These are phyloP conservation scores for Globisporangium yorkense DNA, from an alignment of 352 stramenopile species.

Conservation along the genomic window DNA sequence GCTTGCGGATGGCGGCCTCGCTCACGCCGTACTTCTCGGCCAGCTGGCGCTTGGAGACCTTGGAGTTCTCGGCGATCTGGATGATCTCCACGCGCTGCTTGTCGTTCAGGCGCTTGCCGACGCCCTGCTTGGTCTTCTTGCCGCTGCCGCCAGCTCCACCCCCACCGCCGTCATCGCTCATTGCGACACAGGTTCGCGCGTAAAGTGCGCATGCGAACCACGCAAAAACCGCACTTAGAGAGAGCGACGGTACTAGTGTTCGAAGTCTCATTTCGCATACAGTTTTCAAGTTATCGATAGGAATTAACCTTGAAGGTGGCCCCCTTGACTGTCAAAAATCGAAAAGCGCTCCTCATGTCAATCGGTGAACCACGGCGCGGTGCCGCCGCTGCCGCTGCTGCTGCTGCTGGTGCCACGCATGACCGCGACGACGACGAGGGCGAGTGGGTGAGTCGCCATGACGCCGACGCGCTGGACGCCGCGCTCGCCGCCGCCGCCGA, in stretches of 20 bases:
- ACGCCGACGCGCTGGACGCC: slow-evolving; percentile 4
- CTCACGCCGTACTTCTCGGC: slow-evolving; percentile 74
- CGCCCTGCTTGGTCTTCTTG: slow-evolving; percentile 65
- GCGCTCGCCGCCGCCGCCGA: neutral
- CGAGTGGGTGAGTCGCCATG: slow-evolving; percentile 40
- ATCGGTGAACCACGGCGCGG: too few relatives aligned
- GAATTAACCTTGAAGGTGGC: too few relatives aligned
- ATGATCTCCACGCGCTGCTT: slow-evolving; percentile 83
- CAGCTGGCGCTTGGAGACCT: slow-evolving; percentile 73
- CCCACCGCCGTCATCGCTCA: slow-evolving; percentile 16
- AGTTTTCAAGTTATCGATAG: too few relatives aligned
- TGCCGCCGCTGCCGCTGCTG: too few relatives aligned
- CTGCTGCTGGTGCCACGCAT: neutral
- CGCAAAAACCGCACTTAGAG: too few relatives aligned
- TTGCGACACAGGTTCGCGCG: neutral
- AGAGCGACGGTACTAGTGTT: too few relatives aligned
- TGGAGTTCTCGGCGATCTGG: slow-evolving; percentile 71
- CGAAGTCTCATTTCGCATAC: too few relatives aligned
- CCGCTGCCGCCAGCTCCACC: slow-evolving; percentile 8
- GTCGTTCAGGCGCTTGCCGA: slow-evolving; percentile 73
- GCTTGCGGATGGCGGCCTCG: slow-evolving; percentile 74
- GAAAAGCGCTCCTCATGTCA: too few relatives aligned
- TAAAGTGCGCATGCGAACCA: too few relatives aligned
- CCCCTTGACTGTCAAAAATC: too few relatives aligned
- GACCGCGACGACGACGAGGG: slow-evolving; percentile 26